Evolutionary conservation across 148 eudicot species (phyloP).

Genomic region (Pouteria glomerata): DNA sequence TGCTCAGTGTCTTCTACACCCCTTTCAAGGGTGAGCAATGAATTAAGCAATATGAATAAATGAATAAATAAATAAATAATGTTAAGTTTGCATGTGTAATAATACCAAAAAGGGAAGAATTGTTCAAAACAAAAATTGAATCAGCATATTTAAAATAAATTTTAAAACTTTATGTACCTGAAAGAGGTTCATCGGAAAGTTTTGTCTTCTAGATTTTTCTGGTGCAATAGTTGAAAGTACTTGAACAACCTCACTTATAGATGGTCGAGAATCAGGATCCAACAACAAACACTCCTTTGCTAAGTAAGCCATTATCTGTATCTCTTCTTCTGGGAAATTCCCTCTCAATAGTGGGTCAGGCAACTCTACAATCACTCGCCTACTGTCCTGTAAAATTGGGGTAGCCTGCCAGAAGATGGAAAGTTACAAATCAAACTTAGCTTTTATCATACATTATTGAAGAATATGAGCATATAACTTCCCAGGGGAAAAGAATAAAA

Average conservation of each 20-base stretch:
- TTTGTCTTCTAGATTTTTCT: constrained; percentile 52
- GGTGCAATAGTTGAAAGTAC: constrained; percentile 78
- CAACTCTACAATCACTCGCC: constrained; percentile 58
- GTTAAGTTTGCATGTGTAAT: no score
- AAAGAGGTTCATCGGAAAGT: constrained; percentile 36
- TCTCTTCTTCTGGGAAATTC: constrained; percentile 65
- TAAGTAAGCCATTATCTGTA: constrained; percentile 87
- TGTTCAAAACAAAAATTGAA: no score
- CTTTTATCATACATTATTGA: not conserved
- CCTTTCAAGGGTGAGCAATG: no score
- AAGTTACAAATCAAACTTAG: not conserved
- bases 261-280: constrained; percentile 92
- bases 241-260: constrained; percentile 94
- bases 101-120: no score
- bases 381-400: constrained; percentile 62
- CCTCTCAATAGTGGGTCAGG: constrained; percentile 73
- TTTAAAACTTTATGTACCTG: constrained; percentile 39
- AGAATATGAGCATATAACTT: not conserved
- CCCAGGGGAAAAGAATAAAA: not conserved
- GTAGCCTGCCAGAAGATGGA: constrained; percentile 60
- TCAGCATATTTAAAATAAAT: no score
- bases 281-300: constrained; percentile 90
- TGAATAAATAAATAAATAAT: no score
- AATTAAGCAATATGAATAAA: no score
- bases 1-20: no score